Evolutionary conservation across 306 rosid genomes (phyloP).

Genomic region (Glycyrrhiza uralensis): DNA sequence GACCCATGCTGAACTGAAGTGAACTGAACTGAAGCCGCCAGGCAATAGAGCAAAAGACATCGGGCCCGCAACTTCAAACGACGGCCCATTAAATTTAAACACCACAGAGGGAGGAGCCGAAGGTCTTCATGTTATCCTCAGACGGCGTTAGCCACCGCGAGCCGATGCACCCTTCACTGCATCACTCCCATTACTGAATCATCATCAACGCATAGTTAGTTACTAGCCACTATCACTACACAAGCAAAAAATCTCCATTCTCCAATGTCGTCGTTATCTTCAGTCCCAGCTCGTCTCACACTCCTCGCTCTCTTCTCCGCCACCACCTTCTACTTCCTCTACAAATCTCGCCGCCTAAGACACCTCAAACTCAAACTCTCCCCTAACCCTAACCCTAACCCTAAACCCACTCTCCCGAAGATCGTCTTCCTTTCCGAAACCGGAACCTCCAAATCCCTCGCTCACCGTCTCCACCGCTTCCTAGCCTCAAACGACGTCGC

Average conservation of each 20-base stretch:
- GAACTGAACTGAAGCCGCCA: neutral
- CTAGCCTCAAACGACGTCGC: constrained; percentile 45
- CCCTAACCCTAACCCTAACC: constrained; percentile 7
- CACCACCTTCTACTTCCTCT: constrained; percentile 71
- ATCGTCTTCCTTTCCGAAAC: constrained; percentile 77
- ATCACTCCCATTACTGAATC: neutral
- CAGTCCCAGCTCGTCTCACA: constrained; percentile 60
- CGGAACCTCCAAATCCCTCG: constrained; percentile 77
- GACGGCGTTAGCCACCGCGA: neutral
- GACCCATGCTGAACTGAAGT: no score
- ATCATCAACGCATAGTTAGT: neutral
- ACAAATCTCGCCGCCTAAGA: constrained; percentile 76
- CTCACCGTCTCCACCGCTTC: constrained; percentile 58
- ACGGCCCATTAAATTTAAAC: neutral
- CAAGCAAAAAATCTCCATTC: constrained; percentile 33
- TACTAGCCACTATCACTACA: neutral
- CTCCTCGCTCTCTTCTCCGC: constrained; percentile 89
- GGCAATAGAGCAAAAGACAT: neutral
- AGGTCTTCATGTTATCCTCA: neutral
- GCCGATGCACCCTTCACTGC: neutral
- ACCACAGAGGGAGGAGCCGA: neutral
- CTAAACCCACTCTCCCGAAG: constrained; percentile 35
- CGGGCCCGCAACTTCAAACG: neutral
- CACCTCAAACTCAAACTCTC: constrained; percentile 43
- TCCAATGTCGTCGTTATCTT: constrained; percentile 57